A percentile compares a stretch with the other conserved stretches of the same genome.
These are phyloP conservation scores for Amaranthus palmeri DNA, from an alignment of 148 eudicot genomes.

Conservation along the genomic window DNA sequence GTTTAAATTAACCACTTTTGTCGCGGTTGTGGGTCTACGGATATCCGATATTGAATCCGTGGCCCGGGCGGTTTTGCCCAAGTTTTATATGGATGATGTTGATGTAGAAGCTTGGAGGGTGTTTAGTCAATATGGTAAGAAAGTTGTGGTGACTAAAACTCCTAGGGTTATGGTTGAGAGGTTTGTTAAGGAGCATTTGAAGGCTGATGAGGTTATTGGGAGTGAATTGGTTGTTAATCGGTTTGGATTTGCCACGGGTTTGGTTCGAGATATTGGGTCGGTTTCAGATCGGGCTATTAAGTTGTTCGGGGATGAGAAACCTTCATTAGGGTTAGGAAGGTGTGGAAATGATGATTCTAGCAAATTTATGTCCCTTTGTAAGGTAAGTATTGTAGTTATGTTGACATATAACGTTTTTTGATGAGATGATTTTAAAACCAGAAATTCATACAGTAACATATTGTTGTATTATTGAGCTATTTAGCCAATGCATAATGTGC, in stretches of 20 bases:
- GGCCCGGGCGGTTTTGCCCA: slow-evolving; percentile 65
- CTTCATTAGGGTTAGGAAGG: slow-evolving; percentile 60
- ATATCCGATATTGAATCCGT: slow-evolving; percentile 50
- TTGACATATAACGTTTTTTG: not conserved
- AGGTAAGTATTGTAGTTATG: slow-evolving; percentile 38
- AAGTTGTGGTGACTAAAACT: slow-evolving; percentile 63
- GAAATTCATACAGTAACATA: too few relatives aligned
- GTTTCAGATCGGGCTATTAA: slow-evolving; percentile 28
- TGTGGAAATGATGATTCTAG: slow-evolving; percentile 8
- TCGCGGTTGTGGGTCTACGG: slow-evolving; percentile 41
- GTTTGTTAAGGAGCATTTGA: slow-evolving; percentile 81
- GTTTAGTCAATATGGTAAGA: slow-evolving; percentile 55
- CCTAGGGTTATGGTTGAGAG: slow-evolving; percentile 84
- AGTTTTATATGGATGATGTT: slow-evolving; percentile 50
- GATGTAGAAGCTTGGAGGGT: slow-evolving; percentile 69
- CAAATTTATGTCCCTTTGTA: slow-evolving; percentile 46
- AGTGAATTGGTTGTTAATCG: slow-evolving; percentile 54
- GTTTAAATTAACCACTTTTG: slow-evolving; percentile 40
- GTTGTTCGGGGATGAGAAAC: slow-evolving; percentile 50
- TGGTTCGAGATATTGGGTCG: slow-evolving; percentile 37
- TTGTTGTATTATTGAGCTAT: too few relatives aligned
- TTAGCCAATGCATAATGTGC: too few relatives aligned
- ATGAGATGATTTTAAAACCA: too few relatives aligned
- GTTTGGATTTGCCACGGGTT: slow-evolving; percentile 69
- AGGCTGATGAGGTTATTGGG: slow-evolving; percentile 77